Percentiles rank a stretch among this genome's conserved stretches.
phyloP scores from a whole-genome alignment of 2,329 filamentous ascomycete genomes.

The Cephalotrichum gorgonifer region DNA sequence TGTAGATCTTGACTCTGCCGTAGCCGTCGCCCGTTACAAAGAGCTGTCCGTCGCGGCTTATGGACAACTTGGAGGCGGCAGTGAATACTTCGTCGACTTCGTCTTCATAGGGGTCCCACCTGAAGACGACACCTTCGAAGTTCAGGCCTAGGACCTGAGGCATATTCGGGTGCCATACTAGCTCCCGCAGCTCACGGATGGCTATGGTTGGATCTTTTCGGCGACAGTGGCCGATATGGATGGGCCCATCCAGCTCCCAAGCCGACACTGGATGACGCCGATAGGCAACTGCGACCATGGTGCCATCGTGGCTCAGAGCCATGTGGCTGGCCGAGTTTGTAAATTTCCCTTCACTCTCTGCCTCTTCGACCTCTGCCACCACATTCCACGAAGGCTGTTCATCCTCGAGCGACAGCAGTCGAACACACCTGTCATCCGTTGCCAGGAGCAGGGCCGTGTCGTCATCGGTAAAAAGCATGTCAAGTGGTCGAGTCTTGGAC shows the following conservation, averaged over 20 bases:
- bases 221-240: slow-evolving; percentile 17
- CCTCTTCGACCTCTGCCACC: slow-evolving; percentile 12
- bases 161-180: slow-evolving; percentile 17
- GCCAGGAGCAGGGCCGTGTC: slow-evolving; percentile 12
- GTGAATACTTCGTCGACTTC: slow-evolving; percentile 14
- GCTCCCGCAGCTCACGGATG: slow-evolving; percentile 14
- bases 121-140: slow-evolving; percentile 21
- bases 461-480: slow-evolving; percentile 12
- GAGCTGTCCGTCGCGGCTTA: slow-evolving; percentile 17
- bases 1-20: slow-evolving; percentile 16
- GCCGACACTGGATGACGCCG: slow-evolving; percentile 17
- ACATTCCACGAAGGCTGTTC: slow-evolving; percentile 11
- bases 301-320: slow-evolving; percentile 17
- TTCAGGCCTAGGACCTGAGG: slow-evolving; percentile 20
- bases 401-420: slow-evolving; percentile 10
- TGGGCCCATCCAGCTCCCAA: slow-evolving; percentile 16
- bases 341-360: slow-evolving; percentile 13
- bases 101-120: slow-evolving; percentile 20
- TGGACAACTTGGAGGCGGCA: slow-evolving; percentile 12
- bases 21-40: slow-evolving; percentile 16
- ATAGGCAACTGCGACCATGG: slow-evolving; percentile 17
- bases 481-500: slow-evolving; percentile 13
- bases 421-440: slow-evolving; percentile 12
- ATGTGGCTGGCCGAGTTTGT: slow-evolving; percentile 15
- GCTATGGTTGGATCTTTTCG: slow-evolving; percentile 8